phyloP scores from a whole-genome alignment of 768 basidiomycete genomes.

The Hirschioporus abietinus region DNA sequence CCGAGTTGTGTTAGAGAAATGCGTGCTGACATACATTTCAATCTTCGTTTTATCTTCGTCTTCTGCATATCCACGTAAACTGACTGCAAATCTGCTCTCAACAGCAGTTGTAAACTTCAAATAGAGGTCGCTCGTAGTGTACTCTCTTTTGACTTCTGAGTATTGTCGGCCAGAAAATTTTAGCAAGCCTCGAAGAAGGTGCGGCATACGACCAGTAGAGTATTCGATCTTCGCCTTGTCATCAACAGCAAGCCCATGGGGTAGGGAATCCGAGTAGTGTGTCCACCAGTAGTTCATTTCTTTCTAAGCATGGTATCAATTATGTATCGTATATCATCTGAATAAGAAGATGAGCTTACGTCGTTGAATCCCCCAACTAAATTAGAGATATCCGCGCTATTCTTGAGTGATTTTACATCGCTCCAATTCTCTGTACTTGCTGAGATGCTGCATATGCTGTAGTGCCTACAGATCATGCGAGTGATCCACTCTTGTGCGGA shows the following conservation, averaged over 20 bases:
- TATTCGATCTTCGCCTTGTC: background rate
- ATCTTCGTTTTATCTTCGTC: background rate
- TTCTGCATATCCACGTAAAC: background rate
- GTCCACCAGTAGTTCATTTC: background rate
- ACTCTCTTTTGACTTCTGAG: background rate
- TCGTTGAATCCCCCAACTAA: background rate
- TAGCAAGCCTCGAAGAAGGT: background rate
- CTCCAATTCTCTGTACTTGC: background rate
- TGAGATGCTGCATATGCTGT: background rate
- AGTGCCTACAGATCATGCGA: background rate
- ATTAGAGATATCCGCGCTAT: background rate
- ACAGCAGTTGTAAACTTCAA: background rate
- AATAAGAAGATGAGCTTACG: background rate
- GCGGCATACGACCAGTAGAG: background rate
- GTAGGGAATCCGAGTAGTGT: background rate
- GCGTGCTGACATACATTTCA: background rate
- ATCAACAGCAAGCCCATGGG: background rate
- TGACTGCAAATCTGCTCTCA: background rate
- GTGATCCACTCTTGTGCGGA: background rate
- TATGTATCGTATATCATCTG: background rate
- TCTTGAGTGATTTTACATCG: background rate
- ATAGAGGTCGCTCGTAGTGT: background rate
- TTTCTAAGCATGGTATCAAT: background rate
- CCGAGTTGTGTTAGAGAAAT: background rate
- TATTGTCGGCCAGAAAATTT: background rate